Conservation (phyloP, 1,284 basidiomycete species). For the Moesziomyces aphidis region DNA sequence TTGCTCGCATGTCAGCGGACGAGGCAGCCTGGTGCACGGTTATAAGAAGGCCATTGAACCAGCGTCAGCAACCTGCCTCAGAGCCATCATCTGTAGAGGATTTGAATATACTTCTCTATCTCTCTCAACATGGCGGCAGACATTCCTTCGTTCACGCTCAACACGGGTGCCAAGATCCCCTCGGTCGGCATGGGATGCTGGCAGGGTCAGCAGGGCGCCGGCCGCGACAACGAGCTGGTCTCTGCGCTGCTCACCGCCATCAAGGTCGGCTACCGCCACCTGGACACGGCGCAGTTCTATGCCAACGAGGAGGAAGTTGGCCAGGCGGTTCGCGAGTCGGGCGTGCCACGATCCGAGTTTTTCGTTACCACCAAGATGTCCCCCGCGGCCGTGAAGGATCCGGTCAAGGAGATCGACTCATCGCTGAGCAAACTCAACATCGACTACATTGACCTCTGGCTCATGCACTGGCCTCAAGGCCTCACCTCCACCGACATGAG, state of each 20-base stretch:
- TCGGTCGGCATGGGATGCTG: constrained; percentile 58
- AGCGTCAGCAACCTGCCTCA: too few species aligned
- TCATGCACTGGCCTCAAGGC: constrained; percentile 60
- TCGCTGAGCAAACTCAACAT: constrained; percentile 79
- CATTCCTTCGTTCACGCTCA: constrained; percentile 46
- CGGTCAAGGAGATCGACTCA: constrained; percentile 73
- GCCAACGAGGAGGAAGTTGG: constrained; percentile 87
- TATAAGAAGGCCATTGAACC: too few species aligned
- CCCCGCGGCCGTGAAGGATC: constrained; percentile 68
- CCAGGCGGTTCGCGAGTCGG: constrained; percentile 78
- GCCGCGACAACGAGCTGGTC: constrained; percentile 31
- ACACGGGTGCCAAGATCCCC: constrained; percentile 53
- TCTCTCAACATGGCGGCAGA: constrained; percentile 26
- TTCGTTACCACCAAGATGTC: constrained; percentile 88
- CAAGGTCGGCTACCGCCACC: constrained; percentile 56
- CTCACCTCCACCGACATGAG: constrained; percentile 8
- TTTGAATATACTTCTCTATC: neutral
- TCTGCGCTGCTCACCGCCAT: constrained; percentile 25
- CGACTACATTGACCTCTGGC: constrained; percentile 73
- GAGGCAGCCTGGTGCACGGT: too few species aligned
- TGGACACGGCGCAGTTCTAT: constrained; percentile 57
- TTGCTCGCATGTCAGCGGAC: too few species aligned
- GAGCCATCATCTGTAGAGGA: too few species aligned
- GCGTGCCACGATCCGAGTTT: constrained; percentile 79
- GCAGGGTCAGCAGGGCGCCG: constrained; percentile 45